These are phyloP conservation scores for Hypsizygus marmoreus DNA, from an alignment of 768 basidiomycete species.

Conservation along the genomic window DNA sequence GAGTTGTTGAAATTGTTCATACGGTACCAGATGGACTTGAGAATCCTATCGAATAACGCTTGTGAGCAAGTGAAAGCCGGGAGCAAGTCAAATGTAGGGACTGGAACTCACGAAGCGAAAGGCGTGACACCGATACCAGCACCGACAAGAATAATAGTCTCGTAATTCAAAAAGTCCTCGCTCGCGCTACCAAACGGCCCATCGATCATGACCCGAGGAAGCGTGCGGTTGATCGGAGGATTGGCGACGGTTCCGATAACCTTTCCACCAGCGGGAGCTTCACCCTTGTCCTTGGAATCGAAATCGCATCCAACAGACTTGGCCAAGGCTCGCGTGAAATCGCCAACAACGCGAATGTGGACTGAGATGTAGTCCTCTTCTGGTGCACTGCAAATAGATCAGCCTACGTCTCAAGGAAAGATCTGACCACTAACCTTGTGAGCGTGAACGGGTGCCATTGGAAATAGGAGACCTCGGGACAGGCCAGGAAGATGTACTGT, in stretches of 20 bases:
- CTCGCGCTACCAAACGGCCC: conserved; percentile 93
- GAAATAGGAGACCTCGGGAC: conserved; percentile 91
- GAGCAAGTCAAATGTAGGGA: too few species aligned
- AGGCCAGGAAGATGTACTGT: conserved; percentile 91
- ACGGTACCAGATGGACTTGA: conserved; percentile 94
- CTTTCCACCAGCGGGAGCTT: conserved; percentile 49
- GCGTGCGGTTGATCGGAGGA: conserved; percentile 65
- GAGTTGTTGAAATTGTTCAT: conserved; percentile 84
- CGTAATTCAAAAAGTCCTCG: conserved; percentile 90
- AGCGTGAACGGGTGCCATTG: conserved; percentile 98
- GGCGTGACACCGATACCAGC: conserved; percentile 97
- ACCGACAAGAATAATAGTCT: conserved; percentile 86
- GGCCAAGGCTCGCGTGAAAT: conserved; percentile 85
- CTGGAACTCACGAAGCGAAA: conserved; percentile 79
- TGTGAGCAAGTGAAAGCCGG: background rate
- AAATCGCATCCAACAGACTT: conserved; percentile 85
- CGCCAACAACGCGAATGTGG: conserved; percentile 90
- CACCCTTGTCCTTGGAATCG: conserved; percentile 53
- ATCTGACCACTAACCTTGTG: conserved; percentile 57
- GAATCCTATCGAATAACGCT: conserved; percentile 49
- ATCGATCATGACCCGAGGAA: conserved; percentile 95
- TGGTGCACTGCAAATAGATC: conserved; percentile 60
- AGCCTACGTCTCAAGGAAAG: conserved; percentile 2
- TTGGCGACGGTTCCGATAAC: conserved; percentile 59
- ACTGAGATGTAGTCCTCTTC: conserved; percentile 95